Evolutionary conservation across 2,329 filamentous ascomycete genomes (phyloP).

Genomic region (Diaporthe citriasiana): DNA sequence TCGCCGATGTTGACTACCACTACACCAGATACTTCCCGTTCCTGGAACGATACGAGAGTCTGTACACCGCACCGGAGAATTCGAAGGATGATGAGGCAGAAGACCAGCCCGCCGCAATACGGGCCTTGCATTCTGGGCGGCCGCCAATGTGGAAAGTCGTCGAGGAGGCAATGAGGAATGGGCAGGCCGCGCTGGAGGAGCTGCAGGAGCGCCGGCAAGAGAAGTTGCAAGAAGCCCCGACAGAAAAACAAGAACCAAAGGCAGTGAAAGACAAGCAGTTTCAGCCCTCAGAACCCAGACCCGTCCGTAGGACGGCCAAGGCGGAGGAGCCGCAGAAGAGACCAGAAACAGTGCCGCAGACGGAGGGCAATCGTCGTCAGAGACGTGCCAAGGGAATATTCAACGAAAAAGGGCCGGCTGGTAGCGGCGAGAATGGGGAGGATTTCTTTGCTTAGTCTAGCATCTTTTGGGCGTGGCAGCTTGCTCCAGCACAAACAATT

Average conservation of each 20-base stretch:
- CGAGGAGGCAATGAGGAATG: constrained; percentile 73
- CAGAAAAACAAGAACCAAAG: neutral
- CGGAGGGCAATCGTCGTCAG: neutral
- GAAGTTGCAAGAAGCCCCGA: neutral
- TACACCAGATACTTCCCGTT: constrained; percentile 82
- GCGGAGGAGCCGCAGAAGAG: constrained; percentile 34
- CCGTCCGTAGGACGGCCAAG: neutral
- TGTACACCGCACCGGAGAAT: constrained; percentile 62
- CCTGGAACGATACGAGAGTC: constrained; percentile 77
- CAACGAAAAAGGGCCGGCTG: constrained; percentile 31
- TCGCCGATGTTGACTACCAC: constrained; percentile 80
- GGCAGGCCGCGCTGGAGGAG: constrained; percentile 63
- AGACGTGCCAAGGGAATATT: constrained; percentile 25
- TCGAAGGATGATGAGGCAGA: constrained; percentile 51
- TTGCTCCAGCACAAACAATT: neutral
- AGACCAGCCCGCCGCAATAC: constrained; percentile 57
- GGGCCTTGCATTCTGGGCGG: constrained; percentile 61
- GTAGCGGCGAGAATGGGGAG: constrained; percentile 63
- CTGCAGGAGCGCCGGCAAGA: constrained; percentile 67
- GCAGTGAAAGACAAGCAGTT: neutral
- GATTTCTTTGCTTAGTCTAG: constrained; percentile 69
- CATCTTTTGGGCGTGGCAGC: constrained; percentile 27
- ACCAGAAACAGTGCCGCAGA: constrained; percentile 29
- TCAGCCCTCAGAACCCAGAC: constrained; percentile 3
- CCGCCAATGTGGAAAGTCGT: constrained; percentile 78